A percentile compares a stretch with the other conserved stretches of the same genome.
Conservation (phyloP, 176 grass and related monocot species). For the Cenchrus purpureus region DNA sequence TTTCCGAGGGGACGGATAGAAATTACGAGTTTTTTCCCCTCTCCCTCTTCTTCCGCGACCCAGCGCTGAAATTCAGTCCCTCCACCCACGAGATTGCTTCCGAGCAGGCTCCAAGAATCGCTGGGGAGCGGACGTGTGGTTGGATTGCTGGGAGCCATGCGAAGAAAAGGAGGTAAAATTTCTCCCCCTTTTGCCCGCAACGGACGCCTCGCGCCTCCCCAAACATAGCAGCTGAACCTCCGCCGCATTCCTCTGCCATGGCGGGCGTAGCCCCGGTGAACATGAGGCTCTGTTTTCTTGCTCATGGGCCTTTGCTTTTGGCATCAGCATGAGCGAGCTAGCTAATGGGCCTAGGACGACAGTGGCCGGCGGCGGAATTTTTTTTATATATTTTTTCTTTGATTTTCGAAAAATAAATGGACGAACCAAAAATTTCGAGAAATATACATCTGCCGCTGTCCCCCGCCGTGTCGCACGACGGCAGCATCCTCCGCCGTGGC, state of each 20-base stretch:
- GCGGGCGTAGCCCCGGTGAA: too few species aligned
- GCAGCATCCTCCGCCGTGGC: too few species aligned
- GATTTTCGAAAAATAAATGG: too few species aligned
- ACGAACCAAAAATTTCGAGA: too few species aligned
- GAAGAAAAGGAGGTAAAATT: neutral
- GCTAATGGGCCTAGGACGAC: too few species aligned
- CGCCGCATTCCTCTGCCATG: neutral
- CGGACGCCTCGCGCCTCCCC: neutral
- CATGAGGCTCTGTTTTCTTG: too few species aligned
- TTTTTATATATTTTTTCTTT: too few species aligned
- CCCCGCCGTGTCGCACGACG: too few species aligned
- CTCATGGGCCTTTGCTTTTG: too few species aligned
- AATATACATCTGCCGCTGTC: too few species aligned
- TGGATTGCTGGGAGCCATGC: conserved; percentile 33
- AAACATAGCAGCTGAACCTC: conserved; percentile 30
- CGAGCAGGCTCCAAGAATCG: conserved; percentile 36
- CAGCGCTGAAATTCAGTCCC: neutral
- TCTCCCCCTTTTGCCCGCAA: neutral
- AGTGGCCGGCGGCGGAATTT: too few species aligned
- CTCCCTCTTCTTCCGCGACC: neutral
- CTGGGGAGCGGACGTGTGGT: conserved; percentile 32
- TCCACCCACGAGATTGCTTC: conserved; percentile 15
- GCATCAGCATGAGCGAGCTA: too few species aligned
- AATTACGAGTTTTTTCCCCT: neutral
- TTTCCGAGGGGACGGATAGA: neutral